Conservation (phyloP, 192 early-diverging fungal species). For the Rhizoclosmatium globosum region DNA sequence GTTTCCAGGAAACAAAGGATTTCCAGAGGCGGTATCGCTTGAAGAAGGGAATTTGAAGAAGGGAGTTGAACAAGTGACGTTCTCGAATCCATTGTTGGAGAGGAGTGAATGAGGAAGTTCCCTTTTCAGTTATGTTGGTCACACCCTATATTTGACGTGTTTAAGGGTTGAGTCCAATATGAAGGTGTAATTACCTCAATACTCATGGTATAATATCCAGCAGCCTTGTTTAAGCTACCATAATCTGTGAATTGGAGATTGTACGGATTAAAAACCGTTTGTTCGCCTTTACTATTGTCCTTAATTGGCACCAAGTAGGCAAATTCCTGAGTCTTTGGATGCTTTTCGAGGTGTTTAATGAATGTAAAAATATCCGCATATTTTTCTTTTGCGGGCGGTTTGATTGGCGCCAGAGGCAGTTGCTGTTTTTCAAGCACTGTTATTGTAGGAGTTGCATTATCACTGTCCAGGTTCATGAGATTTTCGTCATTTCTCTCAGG, state of each 20-base stretch:
- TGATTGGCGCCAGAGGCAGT: background rate
- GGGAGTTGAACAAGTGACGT: conserved; percentile 47
- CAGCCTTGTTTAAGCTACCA: conserved; percentile 37
- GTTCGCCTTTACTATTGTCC: conserved; percentile 29
- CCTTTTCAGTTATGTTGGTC: conserved; percentile 43
- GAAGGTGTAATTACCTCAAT: conserved; percentile 46
- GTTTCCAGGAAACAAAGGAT: conserved; percentile 52
- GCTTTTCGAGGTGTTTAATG: conserved; percentile 39
- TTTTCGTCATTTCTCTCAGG: background rate
- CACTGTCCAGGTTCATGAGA: background rate
- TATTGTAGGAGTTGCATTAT: background rate
- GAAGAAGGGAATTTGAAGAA: conserved; percentile 59
- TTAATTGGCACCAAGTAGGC: conserved; percentile 47
- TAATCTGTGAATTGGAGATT: conserved; percentile 51
- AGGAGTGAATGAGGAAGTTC: conserved; percentile 52
- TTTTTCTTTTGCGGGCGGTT: background rate
- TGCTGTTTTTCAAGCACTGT: background rate
- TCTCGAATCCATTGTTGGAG: conserved; percentile 55
- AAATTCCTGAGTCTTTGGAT: conserved; percentile 51
- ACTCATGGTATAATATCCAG: conserved; percentile 54
- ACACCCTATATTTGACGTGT: conserved; percentile 47
- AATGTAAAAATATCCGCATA: conserved; percentile 36
- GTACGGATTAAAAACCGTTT: conserved; percentile 55
- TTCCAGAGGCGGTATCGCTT: conserved; percentile 54
- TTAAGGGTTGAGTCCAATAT: too few relatives aligned